Evolutionary conservation across 169 alveolate species (phyloP).

Genomic region (Babesia bigemina): DNA sequence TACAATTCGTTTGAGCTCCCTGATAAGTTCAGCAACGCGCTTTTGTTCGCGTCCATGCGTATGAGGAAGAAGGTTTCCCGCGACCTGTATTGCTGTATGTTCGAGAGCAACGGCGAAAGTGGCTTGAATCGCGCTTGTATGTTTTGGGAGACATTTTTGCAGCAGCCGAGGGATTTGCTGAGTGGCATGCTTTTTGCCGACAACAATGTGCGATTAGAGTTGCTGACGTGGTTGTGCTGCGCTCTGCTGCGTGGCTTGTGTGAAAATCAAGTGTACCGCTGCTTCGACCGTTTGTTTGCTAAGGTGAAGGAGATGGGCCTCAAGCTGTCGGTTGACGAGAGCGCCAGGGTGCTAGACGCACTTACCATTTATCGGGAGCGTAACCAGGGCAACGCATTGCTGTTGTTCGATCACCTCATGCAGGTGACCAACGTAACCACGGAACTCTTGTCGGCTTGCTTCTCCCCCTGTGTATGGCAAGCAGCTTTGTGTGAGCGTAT

Average conservation of each 20-base stretch:
- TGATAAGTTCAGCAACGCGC: background rate
- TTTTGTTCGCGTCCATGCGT: background rate
- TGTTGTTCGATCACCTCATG: conserved; percentile 13
- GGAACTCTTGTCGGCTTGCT: background rate
- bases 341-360: conserved; percentile 12
- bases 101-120: conserved; percentile 9
- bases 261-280: conserved; percentile 29
- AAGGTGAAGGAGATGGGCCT: conserved; percentile 15
- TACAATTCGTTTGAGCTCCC: background rate
- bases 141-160: conserved; percentile 39
- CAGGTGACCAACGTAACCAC: conserved; percentile 12
- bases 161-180: conserved; percentile 10
- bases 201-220: conserved; percentile 10
- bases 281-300: conserved; percentile 15
- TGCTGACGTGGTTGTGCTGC: conserved; percentile 31
- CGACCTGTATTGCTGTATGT: conserved; percentile 50
- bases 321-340: conserved; percentile 31
- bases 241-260: conserved; percentile 14
- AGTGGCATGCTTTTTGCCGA: conserved; percentile 17
- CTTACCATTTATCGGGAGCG: conserved; percentile 5
- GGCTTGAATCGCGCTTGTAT: conserved; percentile 21
- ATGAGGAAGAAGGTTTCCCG: conserved; percentile 11
- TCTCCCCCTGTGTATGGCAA: conserved; percentile 3
- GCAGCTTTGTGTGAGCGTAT: background rate
- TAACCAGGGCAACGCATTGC: conserved; percentile 2